These are phyloP conservation scores for Scedosporium minutisporum DNA, from an alignment of 2,329 filamentous ascomycete species.

Conservation along the genomic window DNA sequence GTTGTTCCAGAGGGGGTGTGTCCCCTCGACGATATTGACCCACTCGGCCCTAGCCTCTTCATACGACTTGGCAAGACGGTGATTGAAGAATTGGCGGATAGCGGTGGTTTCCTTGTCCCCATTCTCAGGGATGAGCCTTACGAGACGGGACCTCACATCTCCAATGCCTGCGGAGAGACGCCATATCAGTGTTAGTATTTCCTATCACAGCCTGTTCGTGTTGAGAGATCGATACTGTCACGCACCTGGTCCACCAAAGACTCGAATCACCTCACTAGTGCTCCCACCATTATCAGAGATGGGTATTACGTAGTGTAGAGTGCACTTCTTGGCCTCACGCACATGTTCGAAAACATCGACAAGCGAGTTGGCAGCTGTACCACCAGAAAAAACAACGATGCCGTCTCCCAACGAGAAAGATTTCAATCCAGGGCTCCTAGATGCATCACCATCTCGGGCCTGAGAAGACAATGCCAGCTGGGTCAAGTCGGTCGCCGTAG, in stretches of 20 bases:
- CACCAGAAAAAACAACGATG: slow-evolving; percentile 82
- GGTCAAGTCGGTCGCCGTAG: background rate
- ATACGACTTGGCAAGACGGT: slow-evolving; percentile 57
- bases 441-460: background rate
- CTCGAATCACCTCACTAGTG: slow-evolving; percentile 84
- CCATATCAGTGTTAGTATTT: slow-evolving; percentile 10
- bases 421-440: background rate
- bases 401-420: slow-evolving; percentile 22
- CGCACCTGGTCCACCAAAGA: slow-evolving; percentile 84
- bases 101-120: slow-evolving; percentile 58
- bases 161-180: slow-evolving; percentile 47
- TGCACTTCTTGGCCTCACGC: slow-evolving; percentile 53
- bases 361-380: slow-evolving; percentile 87
- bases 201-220: slow-evolving; percentile 4
- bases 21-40: slow-evolving; percentile 80
- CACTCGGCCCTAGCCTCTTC: slow-evolving; percentile 67
- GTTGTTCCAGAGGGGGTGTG: slow-evolving; percentile 63
- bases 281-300: slow-evolving; percentile 95
- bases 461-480: background rate
- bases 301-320: slow-evolving; percentile 78
- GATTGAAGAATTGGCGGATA: slow-evolving; percentile 78
- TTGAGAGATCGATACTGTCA: background rate
- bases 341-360: slow-evolving; percentile 78
- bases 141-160: slow-evolving; percentile 52
- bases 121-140: slow-evolving; percentile 70